Base-by-base conservation (phyloP, 1,284 basidiomycete species). In the Trametes hirsuta region DNA sequence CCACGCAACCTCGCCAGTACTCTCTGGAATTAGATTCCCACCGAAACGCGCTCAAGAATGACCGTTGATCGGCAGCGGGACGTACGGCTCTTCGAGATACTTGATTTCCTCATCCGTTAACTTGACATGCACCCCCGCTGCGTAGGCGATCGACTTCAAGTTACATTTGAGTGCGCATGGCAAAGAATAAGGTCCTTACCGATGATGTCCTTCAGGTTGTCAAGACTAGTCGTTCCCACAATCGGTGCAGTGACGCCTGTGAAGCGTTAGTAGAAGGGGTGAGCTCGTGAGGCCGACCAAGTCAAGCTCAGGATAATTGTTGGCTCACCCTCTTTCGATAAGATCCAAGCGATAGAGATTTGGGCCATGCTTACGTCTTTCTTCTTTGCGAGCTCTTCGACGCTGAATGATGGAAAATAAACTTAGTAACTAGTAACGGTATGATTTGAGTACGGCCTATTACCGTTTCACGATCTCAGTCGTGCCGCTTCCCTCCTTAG, bases 321-420 rank as follows among this genome's bases (percentile, higher is more conserved):
- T 10, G 21, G 14, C 47, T 48, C 34, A 48, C 47, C 35, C n/a
- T 25, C 35, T 56, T 75, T 77, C 24, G 68, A 58, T 21, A 72
- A 37, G 3, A 68, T 60, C 79, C 79, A 80, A 0, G 76, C 74
- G n/a, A 76, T 63, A 4, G 76, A 61, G 34, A 80, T 64, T 59
- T 79, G 76, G 4, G 72, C 71, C 78, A 79, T 80, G 54, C 69
- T 72, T 35, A 70, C 63, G 11, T 68, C 68, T 37, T 67, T 70
- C 61, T 74, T 73, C 58, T 75, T 70, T 1, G 78, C 69, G 6
- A 79, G 41, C 55, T 76, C 73, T 58, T 77, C 72, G 35, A 80
- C 77, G 14, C 77, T 76, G 1, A 8, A 30, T 8, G 30, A 30
- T 30, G 30, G 30, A 30, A 8, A 4, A 4, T 30, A 5, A 8